Evolutionary conservation across 805 yeast genomes (phyloP), one percentile per base, ranked within the genome.

Genomic region (Torulaspora quercuum): DNA sequence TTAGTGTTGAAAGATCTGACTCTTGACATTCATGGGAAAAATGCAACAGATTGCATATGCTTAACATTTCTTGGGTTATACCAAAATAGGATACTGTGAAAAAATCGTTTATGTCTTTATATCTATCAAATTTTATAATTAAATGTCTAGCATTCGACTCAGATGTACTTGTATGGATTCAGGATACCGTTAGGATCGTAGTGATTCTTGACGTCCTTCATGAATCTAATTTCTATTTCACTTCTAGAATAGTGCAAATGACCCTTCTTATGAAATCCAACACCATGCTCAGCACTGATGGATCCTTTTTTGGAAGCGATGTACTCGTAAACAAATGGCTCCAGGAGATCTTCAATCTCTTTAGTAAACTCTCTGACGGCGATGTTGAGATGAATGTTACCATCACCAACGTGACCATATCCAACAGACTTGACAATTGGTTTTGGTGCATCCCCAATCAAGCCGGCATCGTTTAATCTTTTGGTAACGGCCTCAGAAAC

Each of bases 321-420:
- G 83, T 90, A 87, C 65, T 88, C 92, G 55, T 84, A 88, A 20
- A 88, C 90, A 62, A 81, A 88, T 29, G 96, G 96, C 63, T 88
- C 96, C 46, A 88, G 70, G 1, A 72, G 73, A 35, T 72, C 63
- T 63, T 88, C 95, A 37, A 88, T 82, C 24, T 70, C 72, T 58
- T 81, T 79, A 41, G 72, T 70, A 63, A 88, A 88, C 52, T 77
- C 73, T 59, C 95, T 73, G 20, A 86, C 94, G 38, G 88, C 79
- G 34, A 88, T 89, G 57, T 88, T 88, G 57, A 88, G 73, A 61
- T 88, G 96, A 53, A 88, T 70, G 64, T 88, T 88, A 32, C 96
- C 95, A 60, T 88, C 96, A 38, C 96, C 96, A 55, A 88, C 72
- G 56, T 88, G 96, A 18, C 96, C 96, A 53, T 88, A 88, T 0